Base-by-base conservation (phyloP, 2,329 filamentous ascomycete genomes). In the Phialophora chinensis region DNA sequence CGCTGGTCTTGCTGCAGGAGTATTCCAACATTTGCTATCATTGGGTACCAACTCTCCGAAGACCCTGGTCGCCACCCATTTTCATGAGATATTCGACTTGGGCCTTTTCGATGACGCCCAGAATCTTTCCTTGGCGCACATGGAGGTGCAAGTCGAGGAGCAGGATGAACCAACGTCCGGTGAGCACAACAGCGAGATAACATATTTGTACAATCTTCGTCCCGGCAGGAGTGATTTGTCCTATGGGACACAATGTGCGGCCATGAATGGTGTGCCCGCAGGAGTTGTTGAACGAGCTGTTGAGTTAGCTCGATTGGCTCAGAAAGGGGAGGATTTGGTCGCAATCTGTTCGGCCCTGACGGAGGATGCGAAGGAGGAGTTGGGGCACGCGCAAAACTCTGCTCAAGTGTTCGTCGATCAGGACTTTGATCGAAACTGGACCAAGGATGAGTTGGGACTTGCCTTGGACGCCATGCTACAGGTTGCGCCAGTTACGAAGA, bases 181-280 rank as follows among this genome's bases (percentile, higher is more conserved):
- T 8, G 76, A 82, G 27, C 69, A 80, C 1, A 80, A 83, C 47
- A 81, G 86, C 25, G 85, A 88, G 65, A 81, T 87, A 50, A 85
- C 82, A 0, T 87, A 87, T 73, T 84, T 97, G 0, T 96, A 94
- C 77, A 90, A 87, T 70, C 82, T 87, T 68, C 78, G 80, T 44
- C 71, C 81, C 1, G 93, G 93, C 0, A 85, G 89, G 63, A 94
- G 89, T 72, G 87, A 82, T 7, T 90, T 91, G 14, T 97, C 93
- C 74, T 96, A 96, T 74, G 95, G 95, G 0, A 91, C 89, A 31
- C 85, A 86, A 61, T 98, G 95, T 75, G 95, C 95, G 31, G 88
- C 88, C 3, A 86, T 96, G 77, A 97, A 96, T 73, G 93, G 93
- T 0, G 88, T 99, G 14, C 89, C 92, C 33, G 74, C 79, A 20